Conservation (phyloP, 2,329 filamentous ascomycete genomes). For the Penicillium sp. region DNA sequence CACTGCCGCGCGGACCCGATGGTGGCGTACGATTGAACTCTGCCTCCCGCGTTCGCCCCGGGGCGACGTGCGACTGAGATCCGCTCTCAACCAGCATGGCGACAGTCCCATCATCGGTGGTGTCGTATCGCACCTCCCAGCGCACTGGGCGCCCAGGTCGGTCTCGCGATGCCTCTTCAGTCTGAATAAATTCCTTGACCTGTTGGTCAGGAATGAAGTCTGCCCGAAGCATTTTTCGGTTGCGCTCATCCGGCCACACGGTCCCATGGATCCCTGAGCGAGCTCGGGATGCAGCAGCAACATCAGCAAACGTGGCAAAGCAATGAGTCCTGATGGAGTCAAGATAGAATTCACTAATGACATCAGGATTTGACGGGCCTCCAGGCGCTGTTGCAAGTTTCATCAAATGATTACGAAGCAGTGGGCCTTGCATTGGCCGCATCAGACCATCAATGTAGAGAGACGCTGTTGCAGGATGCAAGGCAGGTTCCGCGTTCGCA, state of each 20-base stretch:
- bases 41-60: constrained; percentile 25
- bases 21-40: constrained; percentile 29
- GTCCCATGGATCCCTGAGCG: constrained; percentile 68
- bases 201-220: constrained; percentile 80
- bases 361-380: constrained; percentile 47
- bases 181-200: constrained; percentile 66
- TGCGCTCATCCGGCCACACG: constrained; percentile 82
- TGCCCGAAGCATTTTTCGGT: constrained; percentile 75
- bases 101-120: constrained; percentile 51
- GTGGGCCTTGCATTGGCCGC: constrained; percentile 67
- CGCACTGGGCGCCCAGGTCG: constrained; percentile 43
- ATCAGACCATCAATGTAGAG: constrained; percentile 89
- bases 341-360: constrained; percentile 66
- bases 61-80: constrained; percentile 17
- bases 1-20: constrained; percentile 23
- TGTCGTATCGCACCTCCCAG: constrained; percentile 70
- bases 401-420: constrained; percentile 63
- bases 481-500: constrained; percentile 49
- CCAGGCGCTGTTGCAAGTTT: constrained; percentile 59
- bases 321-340: constrained; percentile 85
- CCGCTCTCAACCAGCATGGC: constrained; percentile 53
- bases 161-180: constrained; percentile 52
- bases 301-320: constrained; percentile 65
- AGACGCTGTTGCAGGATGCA: constrained; percentile 67
- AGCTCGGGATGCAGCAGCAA: constrained; percentile 67